Conservation (phyloP, 2,329 filamentous ascomycete species). For the Alternaria triticimaculans region DNA sequence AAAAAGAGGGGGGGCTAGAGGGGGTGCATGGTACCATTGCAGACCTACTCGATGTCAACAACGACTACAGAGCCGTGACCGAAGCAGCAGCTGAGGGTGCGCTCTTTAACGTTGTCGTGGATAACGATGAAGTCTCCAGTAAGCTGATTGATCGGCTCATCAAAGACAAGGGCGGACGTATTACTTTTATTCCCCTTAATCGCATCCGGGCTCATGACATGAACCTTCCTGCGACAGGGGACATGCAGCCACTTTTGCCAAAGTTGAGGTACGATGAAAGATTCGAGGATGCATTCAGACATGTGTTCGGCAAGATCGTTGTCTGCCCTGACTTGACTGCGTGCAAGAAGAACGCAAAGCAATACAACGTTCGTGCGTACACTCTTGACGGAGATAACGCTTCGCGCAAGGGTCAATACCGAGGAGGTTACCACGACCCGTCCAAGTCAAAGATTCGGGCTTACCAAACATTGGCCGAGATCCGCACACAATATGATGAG, state of each 20-base stretch:
- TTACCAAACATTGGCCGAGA: conserved; percentile 75
- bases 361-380: conserved; percentile 89
- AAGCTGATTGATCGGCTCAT: conserved; percentile 80
- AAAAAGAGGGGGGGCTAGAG: conserved; percentile 76
- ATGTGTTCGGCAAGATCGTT: conserved; percentile 95
- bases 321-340: conserved; percentile 89
- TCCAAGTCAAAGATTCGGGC: conserved; percentile 86
- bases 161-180: conserved; percentile 78
- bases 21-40: conserved; percentile 93
- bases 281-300: conserved; percentile 86
- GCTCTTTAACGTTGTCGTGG: conserved; percentile 95
- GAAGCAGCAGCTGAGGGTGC: conserved; percentile 93
- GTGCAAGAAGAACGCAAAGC: conserved; percentile 88
- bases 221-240: conserved; percentile 83
- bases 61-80: conserved; percentile 84
- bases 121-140: conserved; percentile 86
- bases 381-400: conserved; percentile 94
- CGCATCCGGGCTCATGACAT: conserved; percentile 73
- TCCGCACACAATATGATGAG: conserved; percentile 75
- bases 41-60: conserved; percentile 86
- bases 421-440: conserved; percentile 90
- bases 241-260: conserved; percentile 84
- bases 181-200: conserved; percentile 94
- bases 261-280: conserved; percentile 79
- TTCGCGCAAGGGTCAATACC: conserved; percentile 94